Conservation (phyloP, 2,329 filamentous ascomycete genomes). For the Fusarium falciforme region DNA sequence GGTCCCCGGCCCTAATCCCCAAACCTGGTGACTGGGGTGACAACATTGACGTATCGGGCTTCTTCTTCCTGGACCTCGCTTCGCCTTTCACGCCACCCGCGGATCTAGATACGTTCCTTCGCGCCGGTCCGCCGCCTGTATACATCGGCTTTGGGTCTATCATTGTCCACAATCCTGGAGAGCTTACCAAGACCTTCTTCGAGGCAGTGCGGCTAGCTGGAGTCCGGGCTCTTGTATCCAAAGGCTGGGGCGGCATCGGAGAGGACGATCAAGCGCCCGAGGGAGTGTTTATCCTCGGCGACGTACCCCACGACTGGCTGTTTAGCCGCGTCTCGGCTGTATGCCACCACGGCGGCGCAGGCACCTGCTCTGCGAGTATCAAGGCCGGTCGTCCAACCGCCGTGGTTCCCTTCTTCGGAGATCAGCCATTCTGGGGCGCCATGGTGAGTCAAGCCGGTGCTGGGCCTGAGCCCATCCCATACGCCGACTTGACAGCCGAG, state of each 20-base stretch:
- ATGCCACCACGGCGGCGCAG: conserved; percentile 88
- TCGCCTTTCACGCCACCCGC: conserved; percentile 73
- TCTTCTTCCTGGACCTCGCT: conserved; percentile 78
- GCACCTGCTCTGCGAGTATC: conserved; percentile 89
- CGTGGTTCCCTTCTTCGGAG: conserved; percentile 87
- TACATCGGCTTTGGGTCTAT: conserved; percentile 90
- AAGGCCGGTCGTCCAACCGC: conserved; percentile 84
- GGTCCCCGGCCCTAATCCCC: conserved; percentile 66
- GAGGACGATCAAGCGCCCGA: conserved; percentile 78
- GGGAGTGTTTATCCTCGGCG: conserved; percentile 84
- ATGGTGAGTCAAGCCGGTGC: conserved; percentile 80
- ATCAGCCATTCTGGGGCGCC: conserved; percentile 85
- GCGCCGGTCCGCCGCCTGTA: conserved; percentile 75
- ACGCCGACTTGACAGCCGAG: conserved; percentile 74
- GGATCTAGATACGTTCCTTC: conserved; percentile 74
- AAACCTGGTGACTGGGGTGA: conserved; percentile 70
- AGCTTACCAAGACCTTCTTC: conserved; percentile 78
- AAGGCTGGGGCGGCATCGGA: conserved; percentile 89
- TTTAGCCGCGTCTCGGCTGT: conserved; percentile 85
- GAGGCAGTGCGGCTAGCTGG: conserved; percentile 75
- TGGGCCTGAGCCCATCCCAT: conserved; percentile 76
- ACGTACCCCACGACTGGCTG: conserved; percentile 89
- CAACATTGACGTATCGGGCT: conserved; percentile 79
- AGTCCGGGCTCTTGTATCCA: conserved; percentile 82
- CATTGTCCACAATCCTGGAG: conserved; percentile 80